Evolutionary conservation across 2,329 filamentous ascomycete genomes (phyloP).

Genomic region (Aspergillus versicolor): DNA sequence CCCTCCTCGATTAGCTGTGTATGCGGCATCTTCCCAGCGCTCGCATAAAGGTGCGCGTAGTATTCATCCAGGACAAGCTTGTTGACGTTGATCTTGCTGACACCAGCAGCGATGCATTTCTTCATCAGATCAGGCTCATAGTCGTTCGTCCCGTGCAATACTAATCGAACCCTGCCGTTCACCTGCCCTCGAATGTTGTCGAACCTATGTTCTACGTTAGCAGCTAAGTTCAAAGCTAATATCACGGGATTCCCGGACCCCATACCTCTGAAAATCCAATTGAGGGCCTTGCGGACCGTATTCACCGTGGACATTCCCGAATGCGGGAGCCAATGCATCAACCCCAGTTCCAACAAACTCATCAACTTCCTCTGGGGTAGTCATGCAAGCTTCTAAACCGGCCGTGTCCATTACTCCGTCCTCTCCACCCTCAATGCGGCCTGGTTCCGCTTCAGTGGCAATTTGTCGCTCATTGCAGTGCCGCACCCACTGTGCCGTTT

Average conservation of each 20-base stretch:
- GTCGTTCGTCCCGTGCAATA: conserved; percentile 59
- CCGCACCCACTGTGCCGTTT: conserved; percentile 61
- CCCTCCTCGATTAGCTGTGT: conserved; percentile 56
- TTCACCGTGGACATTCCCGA: conserved; percentile 74
- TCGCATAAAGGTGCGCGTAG: conserved; percentile 48
- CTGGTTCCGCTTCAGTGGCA: conserved; percentile 69
- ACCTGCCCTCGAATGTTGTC: conserved; percentile 24
- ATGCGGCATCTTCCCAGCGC: conserved; percentile 52
- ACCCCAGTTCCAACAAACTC: conserved; percentile 71
- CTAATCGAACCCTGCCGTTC: conserved; percentile 21
- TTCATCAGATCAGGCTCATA: conserved; percentile 56
- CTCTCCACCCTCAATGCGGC: conserved; percentile 70
- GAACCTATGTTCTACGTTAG: background rate
- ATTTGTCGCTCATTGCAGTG: conserved; percentile 66
- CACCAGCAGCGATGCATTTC: conserved; percentile 54
- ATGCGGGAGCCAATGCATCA: conserved; percentile 71
- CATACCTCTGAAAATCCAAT: conserved; percentile 56
- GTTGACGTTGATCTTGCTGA: conserved; percentile 60
- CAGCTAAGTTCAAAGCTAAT: too few relatives aligned
- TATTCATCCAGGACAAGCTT: conserved; percentile 53
- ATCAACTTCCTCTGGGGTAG: conserved; percentile 66
- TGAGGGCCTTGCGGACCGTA: conserved; percentile 65
- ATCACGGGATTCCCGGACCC: background rate
- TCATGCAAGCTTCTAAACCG: conserved; percentile 62
- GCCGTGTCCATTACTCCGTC: conserved; percentile 71